These are phyloP conservation scores for Hyphopichia buzzinii DNA, from an alignment of 1,139 yeast species.

Conservation along the genomic window DNA sequence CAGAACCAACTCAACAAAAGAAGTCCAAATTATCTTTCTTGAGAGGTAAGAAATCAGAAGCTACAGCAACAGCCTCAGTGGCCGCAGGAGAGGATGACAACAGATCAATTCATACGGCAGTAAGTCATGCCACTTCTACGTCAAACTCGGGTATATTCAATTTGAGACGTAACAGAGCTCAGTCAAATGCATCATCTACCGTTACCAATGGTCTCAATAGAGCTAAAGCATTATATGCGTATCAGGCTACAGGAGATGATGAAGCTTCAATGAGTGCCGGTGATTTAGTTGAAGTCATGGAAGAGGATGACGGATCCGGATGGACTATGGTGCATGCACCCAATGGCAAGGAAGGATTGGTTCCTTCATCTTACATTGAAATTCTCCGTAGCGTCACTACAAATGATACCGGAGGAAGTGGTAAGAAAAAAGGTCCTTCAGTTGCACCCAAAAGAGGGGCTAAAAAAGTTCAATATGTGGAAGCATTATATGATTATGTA, in stretches of 20 bases:
- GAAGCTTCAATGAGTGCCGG: constrained; percentile 66
- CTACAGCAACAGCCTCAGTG: constrained; percentile 9
- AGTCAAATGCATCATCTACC: constrained; percentile 20
- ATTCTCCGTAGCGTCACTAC: constrained; percentile 18
- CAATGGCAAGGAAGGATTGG: constrained; percentile 63
- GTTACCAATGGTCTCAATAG: constrained; percentile 16
- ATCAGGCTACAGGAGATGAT: constrained; percentile 71
- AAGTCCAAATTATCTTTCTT: constrained; percentile 58
- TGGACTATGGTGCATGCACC: constrained; percentile 66
- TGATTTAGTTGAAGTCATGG: constrained; percentile 57
- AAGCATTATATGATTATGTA: constrained; percentile 73
- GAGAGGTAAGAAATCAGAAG: constrained; percentile 19
- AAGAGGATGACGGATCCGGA: constrained; percentile 86
- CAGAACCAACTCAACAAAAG: constrained; percentile 44
- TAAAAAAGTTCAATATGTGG: constrained; percentile 59
- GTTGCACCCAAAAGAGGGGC: constrained; percentile 87
- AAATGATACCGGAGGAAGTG: constrained; percentile 20
- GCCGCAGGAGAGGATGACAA: constrained; percentile 16
- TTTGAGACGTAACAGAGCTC: constrained; percentile 34
- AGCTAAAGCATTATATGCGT: constrained; percentile 65
- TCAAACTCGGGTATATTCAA: constrained; percentile 34
- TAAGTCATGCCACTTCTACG: constrained; percentile 20
- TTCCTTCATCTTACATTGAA: constrained; percentile 83
- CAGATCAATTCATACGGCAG: constrained; percentile 31
- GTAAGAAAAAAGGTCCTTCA: constrained; percentile 65